Evolutionary conservation across 768 basidiomycete genomes (phyloP), one percentile per base, ranked within the genome.

Genomic region (Erythrobasidium yunnanense): DNA sequence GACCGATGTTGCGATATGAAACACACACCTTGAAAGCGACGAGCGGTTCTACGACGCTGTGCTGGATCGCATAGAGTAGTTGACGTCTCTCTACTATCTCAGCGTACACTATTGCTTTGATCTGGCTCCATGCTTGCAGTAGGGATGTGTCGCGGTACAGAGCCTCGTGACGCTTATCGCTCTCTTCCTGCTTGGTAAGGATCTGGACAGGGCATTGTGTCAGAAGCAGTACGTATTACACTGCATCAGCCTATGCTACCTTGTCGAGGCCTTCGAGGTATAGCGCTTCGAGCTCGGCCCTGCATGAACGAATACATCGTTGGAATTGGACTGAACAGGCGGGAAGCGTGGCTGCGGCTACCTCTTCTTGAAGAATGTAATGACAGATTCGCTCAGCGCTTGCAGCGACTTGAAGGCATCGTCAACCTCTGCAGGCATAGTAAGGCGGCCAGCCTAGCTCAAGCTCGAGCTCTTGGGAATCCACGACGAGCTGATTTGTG

Each of bases 271-370:
- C 22, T 1, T 71, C 71, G 0, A 52, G 67, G 22, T 71, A 71
- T 30, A 65, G 56, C 25, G 46, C 27, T 49, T 73, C 72, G n/a
- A 73, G 34, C 29, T 73, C 72, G 2, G 66, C 65, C 38, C 71
- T 72, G 68, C 30, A 42, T 11, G 11, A 11, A 42, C 17, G 38
- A 35, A 52, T 45, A 45, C 22, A 38, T 6, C 7, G 4, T n/a
- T n/a, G n/a, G n/a, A n/a, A n/a, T n/a, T n/a, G n/a, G n/a, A n/a
- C n/a, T n/a, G n/a, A n/a, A n/a, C n/a, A n/a, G n/a, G n/a, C n/a
- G n/a, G n/a, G n/a, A n/a, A n/a, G n/a, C n/a, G n/a, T n/a, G n/a
- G n/a, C n/a, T n/a, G n/a, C n/a, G 38, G 11, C 11, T n/a, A 42
- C 38, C 38, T 42, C 38, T 42, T 42, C 38, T 42, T 42, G 38